phyloP scores from a whole-genome alignment of 306 rosid genomes.

The Cicer arietinum region DNA sequence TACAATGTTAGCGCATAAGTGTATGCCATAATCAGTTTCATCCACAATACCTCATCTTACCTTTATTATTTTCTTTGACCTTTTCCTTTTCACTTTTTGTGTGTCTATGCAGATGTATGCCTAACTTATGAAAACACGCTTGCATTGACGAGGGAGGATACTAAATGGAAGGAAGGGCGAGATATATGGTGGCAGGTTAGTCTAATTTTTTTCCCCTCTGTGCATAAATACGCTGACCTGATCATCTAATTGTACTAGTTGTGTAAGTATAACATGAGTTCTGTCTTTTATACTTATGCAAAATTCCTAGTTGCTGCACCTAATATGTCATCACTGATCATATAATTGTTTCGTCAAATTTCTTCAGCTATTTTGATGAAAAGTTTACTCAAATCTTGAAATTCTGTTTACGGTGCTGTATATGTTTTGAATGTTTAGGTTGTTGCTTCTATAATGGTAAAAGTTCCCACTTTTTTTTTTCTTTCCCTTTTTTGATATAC shows the following conservation, averaged over 20 bases:
- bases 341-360: conserved; percentile 15
- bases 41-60: conserved; percentile 10
- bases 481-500: conserved; percentile 3
- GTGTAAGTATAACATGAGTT: conserved; percentile 27
- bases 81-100: conserved; percentile 36
- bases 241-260: background rate
- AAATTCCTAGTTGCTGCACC: conserved; percentile 32
- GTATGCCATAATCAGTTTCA: conserved; percentile 24
- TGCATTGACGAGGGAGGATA: conserved; percentile 72
- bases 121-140: conserved; percentile 71
- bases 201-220: background rate
- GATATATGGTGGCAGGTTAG: conserved; percentile 99
- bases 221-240: conserved; percentile 19
- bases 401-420: conserved; percentile 21
- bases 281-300: conserved; percentile 16
- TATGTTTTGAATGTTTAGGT: conserved; percentile 39
- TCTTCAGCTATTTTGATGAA: conserved; percentile 28
- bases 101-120: conserved; percentile 63
- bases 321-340: conserved; percentile 1
- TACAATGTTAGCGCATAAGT: conserved; percentile 27
- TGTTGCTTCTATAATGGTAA: conserved; percentile 30
- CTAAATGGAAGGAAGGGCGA: conserved; percentile 82
- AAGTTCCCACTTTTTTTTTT: background rate
- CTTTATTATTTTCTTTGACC: conserved; percentile 31
- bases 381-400: conserved; percentile 28